phyloP scores from a whole-genome alignment of 176 grass and related monocot genomes.

The Oryza glaberrima region DNA sequence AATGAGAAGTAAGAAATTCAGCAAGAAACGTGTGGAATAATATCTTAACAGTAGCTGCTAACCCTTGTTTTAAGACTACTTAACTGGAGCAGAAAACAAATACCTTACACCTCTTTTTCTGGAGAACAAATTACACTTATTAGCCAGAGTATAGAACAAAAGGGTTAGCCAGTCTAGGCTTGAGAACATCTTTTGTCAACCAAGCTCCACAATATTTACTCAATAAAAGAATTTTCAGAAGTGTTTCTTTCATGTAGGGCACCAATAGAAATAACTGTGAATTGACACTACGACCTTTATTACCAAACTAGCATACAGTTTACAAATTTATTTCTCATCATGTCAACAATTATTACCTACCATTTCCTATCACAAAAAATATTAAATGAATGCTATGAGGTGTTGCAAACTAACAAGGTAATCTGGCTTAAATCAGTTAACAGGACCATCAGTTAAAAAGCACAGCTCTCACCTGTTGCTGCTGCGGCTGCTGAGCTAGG shows the following conservation, averaged over 20 bases:
- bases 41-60: not conserved
- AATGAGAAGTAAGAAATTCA: not conserved
- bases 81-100: not conserved
- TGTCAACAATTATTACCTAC: not conserved
- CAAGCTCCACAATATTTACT: no score
- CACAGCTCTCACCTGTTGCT: slow-evolving; percentile 57
- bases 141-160: not conserved
- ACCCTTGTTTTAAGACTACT: not conserved
- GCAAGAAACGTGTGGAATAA: not conserved
- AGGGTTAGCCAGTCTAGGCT: not conserved
- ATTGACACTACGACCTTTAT: no score
- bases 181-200: no score
- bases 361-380: not conserved
- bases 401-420: not conserved
- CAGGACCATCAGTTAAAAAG: slow-evolving; percentile 5
- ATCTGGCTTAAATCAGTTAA: no score
- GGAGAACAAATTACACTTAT: not conserved
- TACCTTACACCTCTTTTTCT: no score
- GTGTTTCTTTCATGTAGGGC: no score
- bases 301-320: not conserved
- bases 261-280: not conserved
- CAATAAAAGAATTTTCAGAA: no score
- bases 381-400: not conserved
- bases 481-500: slow-evolving; percentile 56
- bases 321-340: not conserved